Evolutionary conservation across 139 green algal genomes (phyloP), one percentile per base, ranked within the genome.

Genomic region (Chlorella sp.): DNA sequence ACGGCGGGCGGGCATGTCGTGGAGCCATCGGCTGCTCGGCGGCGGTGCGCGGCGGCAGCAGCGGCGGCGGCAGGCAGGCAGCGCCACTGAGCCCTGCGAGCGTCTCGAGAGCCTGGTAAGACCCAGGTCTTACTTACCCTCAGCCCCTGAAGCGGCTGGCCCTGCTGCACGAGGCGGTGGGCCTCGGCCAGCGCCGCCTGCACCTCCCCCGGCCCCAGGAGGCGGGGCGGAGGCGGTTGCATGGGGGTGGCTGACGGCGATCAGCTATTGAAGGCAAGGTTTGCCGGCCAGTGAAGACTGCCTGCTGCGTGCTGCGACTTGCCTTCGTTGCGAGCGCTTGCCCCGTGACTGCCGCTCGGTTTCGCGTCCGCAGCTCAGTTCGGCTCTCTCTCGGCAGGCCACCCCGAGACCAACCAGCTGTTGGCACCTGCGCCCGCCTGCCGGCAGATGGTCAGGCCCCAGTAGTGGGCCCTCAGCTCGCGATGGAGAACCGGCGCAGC

Each of bases 401-500:
- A n/a, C n/a, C n/a, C n/a, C n/a, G n/a, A n/a, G n/a, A n/a, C n/a
- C n/a, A n/a, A n/a, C 51, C 14, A 16, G 51, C 51, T 60, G 51
- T 60, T 60, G 51, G 13, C 11, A 60, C 9, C 51, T 60, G 51
- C 14, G 51, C 51, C 51, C 51, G 51, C 16, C 51, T 60, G 51
- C 51, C 51, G 51, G 51, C 51, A 16, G 13, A 60, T 60, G 51
- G 51, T 16, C 13, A 20, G 51, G 51, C 46, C 46, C 11, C 51
- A 16, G 13, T 60, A 60, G 51, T 19, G 51, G 2, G 51, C 51
- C 24, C 9, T 3, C 51, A 60, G 51, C 51, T 2, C 51, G 51
- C 51, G 51, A 60, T 60, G 38, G 81, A 85, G 69, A 60, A 44
- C 40, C 81, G 81, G 30, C 68, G 81, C n/a, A n/a, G 28, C 13